A percentile compares a stretch with the other conserved stretches of the same genome.
phyloP scores from a whole-genome alignment of 2,329 filamentous ascomycete species.

The Sporothrix brunneoviolacea region DNA sequence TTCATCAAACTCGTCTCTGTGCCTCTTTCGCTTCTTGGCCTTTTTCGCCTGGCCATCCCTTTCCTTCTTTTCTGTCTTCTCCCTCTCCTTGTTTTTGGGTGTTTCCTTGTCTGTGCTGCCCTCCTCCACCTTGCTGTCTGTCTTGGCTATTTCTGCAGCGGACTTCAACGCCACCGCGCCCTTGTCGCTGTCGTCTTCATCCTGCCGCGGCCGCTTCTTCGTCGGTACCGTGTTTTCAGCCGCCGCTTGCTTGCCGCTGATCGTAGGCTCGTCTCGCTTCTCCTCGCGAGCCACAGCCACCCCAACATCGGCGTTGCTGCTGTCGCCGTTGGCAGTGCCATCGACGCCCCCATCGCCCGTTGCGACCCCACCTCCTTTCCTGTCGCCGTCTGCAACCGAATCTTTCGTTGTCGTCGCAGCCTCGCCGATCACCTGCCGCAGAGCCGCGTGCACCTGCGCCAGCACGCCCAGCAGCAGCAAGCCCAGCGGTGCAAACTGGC shows the following conservation, averaged over 20 bases:
- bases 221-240: slow-evolving; percentile 38
- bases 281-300: slow-evolving; percentile 14
- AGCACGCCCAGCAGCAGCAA: slow-evolving; percentile 60
- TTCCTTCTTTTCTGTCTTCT: slow-evolving; percentile 8
- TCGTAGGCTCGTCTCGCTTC: background rate
- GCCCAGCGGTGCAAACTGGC: slow-evolving; percentile 65
- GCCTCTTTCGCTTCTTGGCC: slow-evolving; percentile 31
- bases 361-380: background rate
- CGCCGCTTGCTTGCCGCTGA: background rate
- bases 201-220: background rate
- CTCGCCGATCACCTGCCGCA: slow-evolving; percentile 31
- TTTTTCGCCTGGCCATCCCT: slow-evolving; percentile 24
- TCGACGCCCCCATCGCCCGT: too few species aligned
- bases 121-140: slow-evolving; percentile 4
- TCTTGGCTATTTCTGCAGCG: too few species aligned
- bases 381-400: slow-evolving; percentile 22
- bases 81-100: background rate
- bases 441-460: slow-evolving; percentile 47
- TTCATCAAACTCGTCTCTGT: slow-evolving; percentile 58
- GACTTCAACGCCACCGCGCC: too few species aligned
- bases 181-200: background rate
- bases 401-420: slow-evolving; percentile 9
- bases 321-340: too few species aligned
- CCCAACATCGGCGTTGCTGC: background rate
- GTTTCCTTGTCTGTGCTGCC: slow-evolving; percentile 9